Evolutionary conservation across 345 rosid species (phyloP), one percentile per base, ranked within the genome.

Genomic region (Euphorbia peplus): DNA sequence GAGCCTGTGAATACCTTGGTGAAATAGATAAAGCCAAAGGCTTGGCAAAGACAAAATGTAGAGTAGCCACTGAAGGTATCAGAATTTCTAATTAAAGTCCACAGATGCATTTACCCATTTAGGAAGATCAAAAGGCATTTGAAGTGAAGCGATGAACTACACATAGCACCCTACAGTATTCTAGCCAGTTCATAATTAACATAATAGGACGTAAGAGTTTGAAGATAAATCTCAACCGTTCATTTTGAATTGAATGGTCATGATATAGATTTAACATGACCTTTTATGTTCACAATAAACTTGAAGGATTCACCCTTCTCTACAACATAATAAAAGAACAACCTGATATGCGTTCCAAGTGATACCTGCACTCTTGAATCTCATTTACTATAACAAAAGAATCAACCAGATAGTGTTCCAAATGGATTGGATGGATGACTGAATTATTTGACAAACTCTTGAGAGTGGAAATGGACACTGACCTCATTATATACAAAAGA

Each of bases 401-500:
- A 58, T 29, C 29, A n/a, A 24, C 28, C 7, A 1, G 41, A 15
- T 2, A 30, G 41, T 29, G 41, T 58, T 16, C 21, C 30, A 56
- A 56, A 56, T 26, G 18, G 61, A 56, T 58, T 30, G 21, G 6
- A 30, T 12, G n/a, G n/a, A n/a, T n/a, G n/a, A n/a, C n/a, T n/a
- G n/a, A n/a, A n/a, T n/a, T n/a, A 19, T 15, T 7, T 4, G 9
- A 29, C 42, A 58, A 28, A 58, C 30, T 58, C 12, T 30, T 13
- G 28, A 9, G 57, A 53, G 12, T 50, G 28, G 26, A 53, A 24
- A 21, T 18, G 39, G 14, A 30, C 4, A 58, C 76, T 69, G 39
- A 75, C 71, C 73, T 73, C 72, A 48, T 59, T 61, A 50, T 13
- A 28, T 16, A 19, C 37, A 65, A 24, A 35, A 64, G 12, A 11